These are phyloP conservation scores for Solanum okadae DNA, from an alignment of 257 asterid genomes.

Conservation along the genomic window DNA sequence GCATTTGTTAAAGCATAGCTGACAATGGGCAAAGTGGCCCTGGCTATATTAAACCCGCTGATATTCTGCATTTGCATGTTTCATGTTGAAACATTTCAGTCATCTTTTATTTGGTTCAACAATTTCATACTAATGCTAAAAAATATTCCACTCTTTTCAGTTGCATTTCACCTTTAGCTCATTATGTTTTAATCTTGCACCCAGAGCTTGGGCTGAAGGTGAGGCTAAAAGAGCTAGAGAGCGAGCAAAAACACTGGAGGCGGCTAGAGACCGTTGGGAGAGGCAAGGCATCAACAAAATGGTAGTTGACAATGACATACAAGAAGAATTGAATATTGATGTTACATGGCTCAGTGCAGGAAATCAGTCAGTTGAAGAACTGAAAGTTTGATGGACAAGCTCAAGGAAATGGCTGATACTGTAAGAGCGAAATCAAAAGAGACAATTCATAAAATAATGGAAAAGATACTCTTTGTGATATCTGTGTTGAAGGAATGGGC, in stretches of 20 bases:
- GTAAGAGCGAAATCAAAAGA: conserved; percentile 57
- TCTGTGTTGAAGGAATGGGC: conserved; percentile 35
- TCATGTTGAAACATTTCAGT: not conserved
- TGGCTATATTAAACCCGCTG: not conserved
- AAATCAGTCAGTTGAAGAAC: conserved; percentile 56
- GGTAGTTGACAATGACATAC: conserved; percentile 68
- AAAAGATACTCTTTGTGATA: conserved; percentile 33
- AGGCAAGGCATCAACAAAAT: conserved; percentile 73
- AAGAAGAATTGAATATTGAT: conserved; percentile 56
- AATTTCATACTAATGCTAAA: not conserved
- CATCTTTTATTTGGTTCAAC: not conserved
- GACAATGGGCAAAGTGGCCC: not conserved
- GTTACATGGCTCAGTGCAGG: conserved; percentile 61
- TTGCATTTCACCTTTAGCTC: not conserved
- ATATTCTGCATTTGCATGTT: not conserved
- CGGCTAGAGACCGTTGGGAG: conserved; percentile 74
- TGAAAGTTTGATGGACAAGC: conserved; percentile 55
- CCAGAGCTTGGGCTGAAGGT: conserved; percentile 88
- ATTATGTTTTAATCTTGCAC: not conserved
- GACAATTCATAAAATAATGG: conserved; percentile 44
- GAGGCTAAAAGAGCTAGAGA: conserved; percentile 89
- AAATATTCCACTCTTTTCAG: not conserved
- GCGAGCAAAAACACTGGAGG: conserved; percentile 72
- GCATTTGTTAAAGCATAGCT: not conserved
- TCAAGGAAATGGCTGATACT: conserved; percentile 50